These are phyloP conservation scores for Aureobasidium subglaciale DNA, from an alignment of 2,329 filamentous ascomycete species.

Conservation along the genomic window DNA sequence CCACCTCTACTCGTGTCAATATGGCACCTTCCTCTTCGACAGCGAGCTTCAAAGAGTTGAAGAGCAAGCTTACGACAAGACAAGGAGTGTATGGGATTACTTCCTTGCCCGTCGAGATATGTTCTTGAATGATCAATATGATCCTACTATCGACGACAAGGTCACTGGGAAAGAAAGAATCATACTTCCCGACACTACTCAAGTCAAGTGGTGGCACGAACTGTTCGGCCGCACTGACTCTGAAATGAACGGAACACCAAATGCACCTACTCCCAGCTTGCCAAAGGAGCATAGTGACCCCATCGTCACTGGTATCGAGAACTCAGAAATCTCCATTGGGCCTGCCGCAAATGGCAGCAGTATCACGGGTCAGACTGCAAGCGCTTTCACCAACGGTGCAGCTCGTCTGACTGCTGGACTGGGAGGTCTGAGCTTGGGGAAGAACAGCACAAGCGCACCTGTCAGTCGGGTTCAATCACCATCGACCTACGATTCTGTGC, in stretches of 20 bases:
- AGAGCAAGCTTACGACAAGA: constrained; percentile 18
- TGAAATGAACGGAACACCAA: constrained; percentile 69
- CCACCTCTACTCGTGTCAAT: constrained; percentile 92
- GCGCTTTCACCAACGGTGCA: neutral
- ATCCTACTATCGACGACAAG: constrained; percentile 67
- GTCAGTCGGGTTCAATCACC: neutral
- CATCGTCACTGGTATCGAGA: constrained; percentile 18
- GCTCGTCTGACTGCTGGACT: constrained; percentile 12
- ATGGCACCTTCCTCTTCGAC: constrained; percentile 93
- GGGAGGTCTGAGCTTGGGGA: constrained; percentile 2
- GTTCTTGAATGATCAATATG: constrained; percentile 77
- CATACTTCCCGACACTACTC: constrained; percentile 64
- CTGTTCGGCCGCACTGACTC: constrained; percentile 77
- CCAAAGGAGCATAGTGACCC: constrained; percentile 16
- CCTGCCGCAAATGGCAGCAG: constrained; percentile 14
- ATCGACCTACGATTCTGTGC: neutral
- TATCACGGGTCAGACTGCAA: neutral
- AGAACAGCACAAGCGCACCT: neutral
- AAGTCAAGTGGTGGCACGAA: constrained; percentile 92
- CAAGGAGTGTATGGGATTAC: constrained; percentile 87
- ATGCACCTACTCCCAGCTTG: constrained; percentile 16
- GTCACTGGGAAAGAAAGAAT: constrained; percentile 73
- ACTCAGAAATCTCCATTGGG: constrained; percentile 16
- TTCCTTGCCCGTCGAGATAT: constrained; percentile 75
- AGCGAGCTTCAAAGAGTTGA: constrained; percentile 66